Base-by-base conservation (phyloP, 805 yeast species). In the Saccharomyces mikatae region DNA sequence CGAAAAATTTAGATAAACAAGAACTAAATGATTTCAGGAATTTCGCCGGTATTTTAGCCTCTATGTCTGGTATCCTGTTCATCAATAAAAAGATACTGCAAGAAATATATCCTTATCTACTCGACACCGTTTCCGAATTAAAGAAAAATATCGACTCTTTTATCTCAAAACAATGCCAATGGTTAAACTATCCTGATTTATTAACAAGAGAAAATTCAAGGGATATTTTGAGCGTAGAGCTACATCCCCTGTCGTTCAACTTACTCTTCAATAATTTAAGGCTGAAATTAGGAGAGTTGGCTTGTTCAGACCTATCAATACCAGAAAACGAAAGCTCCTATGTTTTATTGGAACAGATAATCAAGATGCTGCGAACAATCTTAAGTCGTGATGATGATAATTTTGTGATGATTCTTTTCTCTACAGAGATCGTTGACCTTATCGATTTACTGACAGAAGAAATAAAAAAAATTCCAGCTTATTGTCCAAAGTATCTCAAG, bases 41-140 rank as follows among this genome's bases (percentile, higher is more conserved):
- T 62, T 84, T 78, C 63, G 83, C 89, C 1, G 94, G 92, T 8
- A 82, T 84, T 56, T 67, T 88, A 56, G 88, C 89, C 2, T 80
- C 89, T 0, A 72, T 85, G 0, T 79, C 88, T 50, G 89, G 95
- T 47, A 76, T 83, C 14, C 79, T 86, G 54, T 64, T 84, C 53
- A 58, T 17, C 10, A 36, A 36, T 62, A 51, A 55, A n/a, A 24
- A 30, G 22, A 48, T 48, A 8, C 41, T 47, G 8, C 32, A 29
- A 21, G 55, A 49, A 46, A 14, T 30, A 22, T 28, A 56, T 30
- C 57, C 62, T 0, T 55, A 54, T 22, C 46, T 58, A 14, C 50
- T 54, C 11, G 62, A 60, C 4, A 62, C 69, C 49, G 66, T 69
- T 49, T 62, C 61, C 24, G 70, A 69, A 36, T 68, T 78, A 47